Evolutionary conservation across 2,329 filamentous ascomycete genomes (phyloP), one percentile per base, ranked within the genome.

Genomic region (Hypoxylon sp.): DNA sequence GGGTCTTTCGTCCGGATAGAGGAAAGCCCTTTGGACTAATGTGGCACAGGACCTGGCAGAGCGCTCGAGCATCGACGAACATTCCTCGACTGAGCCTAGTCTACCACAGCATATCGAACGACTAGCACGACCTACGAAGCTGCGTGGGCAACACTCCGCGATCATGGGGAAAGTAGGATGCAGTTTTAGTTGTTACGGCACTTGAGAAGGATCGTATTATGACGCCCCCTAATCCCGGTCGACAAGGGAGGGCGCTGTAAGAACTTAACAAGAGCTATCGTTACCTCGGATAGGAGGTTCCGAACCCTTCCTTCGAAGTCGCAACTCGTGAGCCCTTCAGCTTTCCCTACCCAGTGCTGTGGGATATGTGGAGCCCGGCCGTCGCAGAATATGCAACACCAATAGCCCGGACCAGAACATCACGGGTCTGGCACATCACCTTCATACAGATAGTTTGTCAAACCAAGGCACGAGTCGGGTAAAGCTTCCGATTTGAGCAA

Each of bases 91-190:
- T 41, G 39, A 20, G 52, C 24, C 48, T 54, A 59, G 59, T 48
- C 46, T 59, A 47, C 32, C 24, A 20, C 24, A 19, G 24, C 24
- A n/a, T n/a, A 10, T 41, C 37, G 4, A 41, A 41, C 52, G 24
- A 34, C 32, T 50, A 26, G 19, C 41, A 46, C 49, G 26, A 28
- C 53, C 57, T 58, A 51, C 46, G 17, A 37, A 20, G 15, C 41
- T 30, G 34, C 48, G 55, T 47, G 24, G 63, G 63, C 59, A 66
- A 60, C 26, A 63, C 17, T 63, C 56, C 55, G 63, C 63, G 63
- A 66, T 56, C 63, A 57, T 20, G 59, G 32, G 17, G 30, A 22
- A 7, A 30, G n/a, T 7, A 8, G 15, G 22, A 22, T 11, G 32
- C n/a, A 32, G n/a, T 15, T 34, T 24, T 17, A n/a, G n/a, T n/a